phyloP scores from a whole-genome alignment of 768 basidiomycete genomes.

The Lyophyllum decastes region DNA sequence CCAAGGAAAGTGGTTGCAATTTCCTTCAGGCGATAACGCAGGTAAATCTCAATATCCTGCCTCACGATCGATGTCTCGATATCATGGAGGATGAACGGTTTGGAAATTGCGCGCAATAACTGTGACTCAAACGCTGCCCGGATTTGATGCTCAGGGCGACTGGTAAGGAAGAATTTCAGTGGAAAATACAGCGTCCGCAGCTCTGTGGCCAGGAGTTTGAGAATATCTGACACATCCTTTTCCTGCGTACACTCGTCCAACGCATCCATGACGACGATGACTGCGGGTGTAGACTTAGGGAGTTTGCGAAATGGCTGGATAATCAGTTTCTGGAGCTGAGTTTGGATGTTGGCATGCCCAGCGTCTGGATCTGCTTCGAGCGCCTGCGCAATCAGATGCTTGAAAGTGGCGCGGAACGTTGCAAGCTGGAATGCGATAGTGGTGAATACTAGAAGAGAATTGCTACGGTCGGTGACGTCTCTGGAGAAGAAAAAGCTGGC shows the following conservation, averaged over 20 bases:
- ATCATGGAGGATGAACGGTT: constrained; percentile 5
- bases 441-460: constrained; percentile 1
- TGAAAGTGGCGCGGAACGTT: not conserved
- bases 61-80: constrained; percentile 8
- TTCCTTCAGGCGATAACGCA: not conserved
- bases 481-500: constrained; percentile 16
- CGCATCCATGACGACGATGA: constrained; percentile 8
- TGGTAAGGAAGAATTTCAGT: constrained; percentile 7
- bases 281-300: not conserved
- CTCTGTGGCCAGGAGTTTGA: constrained; percentile 7
- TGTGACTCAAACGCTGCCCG: constrained; percentile 6
- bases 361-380: constrained; percentile 3
- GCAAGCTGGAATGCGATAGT: constrained; percentile 16
- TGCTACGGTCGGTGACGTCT: constrained; percentile 6
- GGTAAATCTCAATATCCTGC: constrained; percentile 6
- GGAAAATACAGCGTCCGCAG: constrained; percentile 6
- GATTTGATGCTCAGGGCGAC: constrained; percentile 8
- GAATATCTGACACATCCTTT: constrained; percentile 3
- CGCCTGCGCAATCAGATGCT: not conserved
- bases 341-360: constrained; percentile 4
- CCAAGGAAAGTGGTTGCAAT: not conserved
- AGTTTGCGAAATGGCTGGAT: constrained; percentile 6
- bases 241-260: constrained; percentile 10
- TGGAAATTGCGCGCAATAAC: constrained; percentile 1
- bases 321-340: constrained; percentile 5